Evolutionary conservation across 2,329 filamentous ascomycete species (phyloP), one percentile per base, ranked within the genome.

Genomic region (Fusarium floridanum): DNA sequence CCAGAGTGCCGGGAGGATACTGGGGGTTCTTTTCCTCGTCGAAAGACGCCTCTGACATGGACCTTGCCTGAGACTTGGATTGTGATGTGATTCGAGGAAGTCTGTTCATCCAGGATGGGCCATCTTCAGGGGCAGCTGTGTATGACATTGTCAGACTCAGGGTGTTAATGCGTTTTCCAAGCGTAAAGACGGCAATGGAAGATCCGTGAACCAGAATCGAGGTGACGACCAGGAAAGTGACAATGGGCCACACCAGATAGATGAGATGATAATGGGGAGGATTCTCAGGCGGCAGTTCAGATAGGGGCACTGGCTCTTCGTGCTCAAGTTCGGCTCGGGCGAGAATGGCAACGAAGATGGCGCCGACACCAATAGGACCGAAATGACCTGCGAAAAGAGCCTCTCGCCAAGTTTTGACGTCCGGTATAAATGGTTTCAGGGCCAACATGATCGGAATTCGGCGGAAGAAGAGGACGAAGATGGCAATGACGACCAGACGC

Each of bases 111-210:
- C 97, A 99, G 2, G 91, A 91, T 3, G 95, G 94, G 0, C 95
- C 94, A 39, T 97, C 94, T 66, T 98, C 96, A 61, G 93, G 94
- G 20, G 92, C 95, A 71, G 93, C 91, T 0, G 97, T 99, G 85
- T 98, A 99, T 0, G 97, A 98, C 90, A 99, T 94, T 65, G 97
- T 98, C 70, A 99, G 88, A 1, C 94, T 95, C 76, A 99, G 85
- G 0, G 97, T 98, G 85, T 98, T 98, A 89, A 99, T 99, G 71
- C 94, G 95, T 84, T 98, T 99, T 78, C 97, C 97, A 2, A 99
- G 90, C 0, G 97, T 98, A 79, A 99, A 99, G 10, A 99, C 97
- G 6, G 97, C 97, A 77, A 99, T 93, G 0, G 97, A 98, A n/a
- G 97, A 98, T 24, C 97, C 97, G 79, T 99, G 97, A 1, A 99